A percentile compares a stretch with the other conserved stretches of the same genome.
These are phyloP conservation scores for Gloeophyllum trabeum DNA, from an alignment of 768 basidiomycete genomes.

Conservation along the genomic window DNA sequence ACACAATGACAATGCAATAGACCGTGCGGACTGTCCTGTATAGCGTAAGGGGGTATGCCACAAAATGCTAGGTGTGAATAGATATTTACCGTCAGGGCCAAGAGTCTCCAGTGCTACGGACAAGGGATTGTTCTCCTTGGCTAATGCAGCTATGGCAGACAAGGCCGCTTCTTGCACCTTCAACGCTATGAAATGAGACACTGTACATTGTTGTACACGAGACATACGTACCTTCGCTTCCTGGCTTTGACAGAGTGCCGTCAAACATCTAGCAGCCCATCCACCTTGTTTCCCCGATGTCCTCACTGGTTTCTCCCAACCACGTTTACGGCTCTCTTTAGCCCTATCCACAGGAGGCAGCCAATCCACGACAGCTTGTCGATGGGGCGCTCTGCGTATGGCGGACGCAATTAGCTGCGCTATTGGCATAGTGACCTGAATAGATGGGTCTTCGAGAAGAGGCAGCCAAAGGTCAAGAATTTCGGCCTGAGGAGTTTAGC, in stretches of 20 bases:
- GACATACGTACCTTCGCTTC: neutral
- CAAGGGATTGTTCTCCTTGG: slow-evolving; percentile 47
- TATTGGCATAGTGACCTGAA: neutral
- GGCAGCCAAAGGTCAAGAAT: neutral
- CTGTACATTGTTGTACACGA: too few species aligned
- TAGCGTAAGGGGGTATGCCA: neutral
- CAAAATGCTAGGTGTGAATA: too few species aligned
- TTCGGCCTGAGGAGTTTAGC: neutral
- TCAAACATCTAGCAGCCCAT: neutral
- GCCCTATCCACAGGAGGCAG: neutral
- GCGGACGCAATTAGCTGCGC: neutral
- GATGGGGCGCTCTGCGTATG: neutral
- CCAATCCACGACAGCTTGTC: neutral
- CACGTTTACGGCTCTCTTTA: neutral
- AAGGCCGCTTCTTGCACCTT: slow-evolving; percentile 61
- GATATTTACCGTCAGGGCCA: slow-evolving; percentile 28
- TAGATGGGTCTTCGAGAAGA: neutral
- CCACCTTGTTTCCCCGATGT: slow-evolving; percentile 43
- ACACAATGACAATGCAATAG: slow-evolving; percentile 34
- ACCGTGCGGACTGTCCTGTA: slow-evolving; percentile 22
- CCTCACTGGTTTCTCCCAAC: slow-evolving; percentile 64
- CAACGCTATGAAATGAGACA: neutral
- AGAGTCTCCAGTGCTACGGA: slow-evolving; percentile 37
- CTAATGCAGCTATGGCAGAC: slow-evolving; percentile 51
- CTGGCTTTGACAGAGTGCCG: neutral